These are phyloP conservation scores for Nasturtium officinale DNA, from an alignment of 345 rosid genomes.

Conservation along the genomic window DNA sequence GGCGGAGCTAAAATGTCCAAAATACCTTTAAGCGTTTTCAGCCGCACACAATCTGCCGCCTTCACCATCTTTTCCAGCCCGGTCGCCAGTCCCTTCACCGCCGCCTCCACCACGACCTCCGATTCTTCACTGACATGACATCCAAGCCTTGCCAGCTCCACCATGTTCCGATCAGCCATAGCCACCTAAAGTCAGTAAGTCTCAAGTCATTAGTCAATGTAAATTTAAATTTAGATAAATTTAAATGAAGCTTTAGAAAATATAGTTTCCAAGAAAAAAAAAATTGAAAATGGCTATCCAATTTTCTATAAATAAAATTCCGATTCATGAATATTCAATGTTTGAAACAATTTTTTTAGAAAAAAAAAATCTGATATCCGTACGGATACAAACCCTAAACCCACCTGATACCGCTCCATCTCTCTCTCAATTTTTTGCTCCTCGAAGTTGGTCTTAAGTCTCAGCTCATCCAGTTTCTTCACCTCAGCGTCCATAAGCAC, in stretches of 20 bases:
- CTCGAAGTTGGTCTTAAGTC: conserved; percentile 59
- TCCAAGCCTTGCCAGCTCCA: conserved; percentile 58
- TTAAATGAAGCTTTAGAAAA: neutral
- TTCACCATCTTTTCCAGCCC: conserved; percentile 75
- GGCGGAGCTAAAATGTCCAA: conserved; percentile 62
- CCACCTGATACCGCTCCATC: conserved; percentile 81
- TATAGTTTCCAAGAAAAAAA: neutral
- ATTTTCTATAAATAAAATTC: neutral
- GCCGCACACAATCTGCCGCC: conserved; percentile 78
- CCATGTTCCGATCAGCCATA: conserved; percentile 65
- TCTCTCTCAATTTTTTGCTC: conserved; percentile 76
- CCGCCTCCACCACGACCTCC: conserved; percentile 50
- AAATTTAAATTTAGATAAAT: too few species aligned
- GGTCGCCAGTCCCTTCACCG: conserved; percentile 45
- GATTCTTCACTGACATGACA: conserved; percentile 34
- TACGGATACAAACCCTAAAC: conserved; percentile 20
- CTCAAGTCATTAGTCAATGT: neutral
- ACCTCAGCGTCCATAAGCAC: conserved; percentile 57
- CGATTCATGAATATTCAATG: neutral
- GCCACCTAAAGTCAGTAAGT: conserved; percentile 40
- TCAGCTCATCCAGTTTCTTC: conserved; percentile 56
- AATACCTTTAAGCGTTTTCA: conserved; percentile 74
- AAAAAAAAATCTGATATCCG: neutral
- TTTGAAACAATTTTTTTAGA: neutral
- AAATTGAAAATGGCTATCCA: neutral